Conservation (phyloP, 371 early-diverging fungal genomes). For the Actinomucor elegans region DNA sequence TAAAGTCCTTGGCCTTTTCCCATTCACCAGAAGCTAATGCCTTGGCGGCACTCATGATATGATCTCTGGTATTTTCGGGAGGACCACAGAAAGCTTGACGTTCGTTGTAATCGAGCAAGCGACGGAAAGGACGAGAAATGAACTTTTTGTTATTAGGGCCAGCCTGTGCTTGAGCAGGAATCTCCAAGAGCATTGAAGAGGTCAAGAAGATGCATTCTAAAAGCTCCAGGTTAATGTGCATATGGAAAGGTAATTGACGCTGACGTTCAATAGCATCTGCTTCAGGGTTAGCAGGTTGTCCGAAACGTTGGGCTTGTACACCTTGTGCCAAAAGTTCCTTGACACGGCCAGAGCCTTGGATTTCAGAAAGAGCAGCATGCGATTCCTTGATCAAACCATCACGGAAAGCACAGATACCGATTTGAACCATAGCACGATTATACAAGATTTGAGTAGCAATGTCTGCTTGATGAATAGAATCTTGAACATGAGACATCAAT, state of each 20-base stretch:
- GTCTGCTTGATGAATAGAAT: constrained; percentile 88
- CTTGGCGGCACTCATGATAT: constrained; percentile 96
- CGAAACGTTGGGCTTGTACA: constrained; percentile 72
- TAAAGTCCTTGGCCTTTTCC: constrained; percentile 82
- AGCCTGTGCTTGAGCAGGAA: constrained; percentile 92
- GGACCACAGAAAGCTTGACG: constrained; percentile 95
- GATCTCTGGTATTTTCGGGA: constrained; percentile 96
- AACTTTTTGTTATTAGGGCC: constrained; percentile 78
- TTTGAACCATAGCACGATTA: constrained; percentile 95
- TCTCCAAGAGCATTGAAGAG: constrained; percentile 94
- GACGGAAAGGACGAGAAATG: constrained; percentile 90
- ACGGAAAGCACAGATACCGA: constrained; percentile 97
- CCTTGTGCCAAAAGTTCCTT: constrained; percentile 97
- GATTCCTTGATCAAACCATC: constrained; percentile 89
- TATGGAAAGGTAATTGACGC: constrained; percentile 97
- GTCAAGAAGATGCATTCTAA: constrained; percentile 96
- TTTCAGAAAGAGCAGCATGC: constrained; percentile 85
- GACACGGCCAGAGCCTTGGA: constrained; percentile 82
- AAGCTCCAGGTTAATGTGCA: constrained; percentile 98
- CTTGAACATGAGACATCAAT: constrained; percentile 97
- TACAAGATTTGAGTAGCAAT: constrained; percentile 92
- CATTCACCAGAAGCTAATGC: constrained; percentile 92
- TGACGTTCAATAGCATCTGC: constrained; percentile 86
- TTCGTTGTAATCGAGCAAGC: constrained; percentile 92
- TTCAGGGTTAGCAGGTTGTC: constrained; percentile 72